Base-by-base conservation (phyloP, 2,329 filamentous ascomycete genomes). In the Botrytis fragariae region DNA sequence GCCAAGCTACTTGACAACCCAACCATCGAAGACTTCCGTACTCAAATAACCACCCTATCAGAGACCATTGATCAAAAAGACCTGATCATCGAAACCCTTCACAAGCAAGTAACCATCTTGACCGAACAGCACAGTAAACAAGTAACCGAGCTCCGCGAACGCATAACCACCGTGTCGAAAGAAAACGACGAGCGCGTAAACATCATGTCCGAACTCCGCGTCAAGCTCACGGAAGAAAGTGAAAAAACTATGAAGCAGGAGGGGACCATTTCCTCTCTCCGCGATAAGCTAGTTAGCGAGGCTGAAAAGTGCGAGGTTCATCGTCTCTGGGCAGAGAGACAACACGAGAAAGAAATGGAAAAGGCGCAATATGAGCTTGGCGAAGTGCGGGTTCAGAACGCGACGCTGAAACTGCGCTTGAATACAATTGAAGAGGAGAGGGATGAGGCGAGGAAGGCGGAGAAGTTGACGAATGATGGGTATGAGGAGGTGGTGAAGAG, bases 291-390 rank as follows among this genome's bases (percentile, higher is more conserved):
- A 0, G n/a, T 8, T 0, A 8, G 7, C 14, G 51, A 57, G 3
- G 51, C 51, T 0, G 51, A 57, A 7, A 57, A 18, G 16, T 29
- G n/a, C n/a, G n/a, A 57, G 25, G 10, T 9, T 3, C 51, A 29
- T 8, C n/a, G 51, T 0, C n/a, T 29, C 14, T 57, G n/a, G n/a
- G n/a, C 4, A 0, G 51, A 57, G 7, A 1, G n/a, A 57, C 51
- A 57, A 2, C n/a, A 29, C 2, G 1, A 57, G 14, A 18, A 7
- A 7, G 51, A 16, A 0, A 3, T 29, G 12, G 51, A 57, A 29
- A 14, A 57, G n/a, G 51, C n/a, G n/a, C 51, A 57, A 1, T 29
- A 57, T 14, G 25, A 29, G 25, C 16, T 57, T 0, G n/a, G 14
- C 0, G 51, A 29, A 18, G 14, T n/a, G 6, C 14, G n/a, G 0